Evolutionary conservation across 441 rosid genomes (phyloP).

Genomic region (Erysimum pusillum): DNA sequence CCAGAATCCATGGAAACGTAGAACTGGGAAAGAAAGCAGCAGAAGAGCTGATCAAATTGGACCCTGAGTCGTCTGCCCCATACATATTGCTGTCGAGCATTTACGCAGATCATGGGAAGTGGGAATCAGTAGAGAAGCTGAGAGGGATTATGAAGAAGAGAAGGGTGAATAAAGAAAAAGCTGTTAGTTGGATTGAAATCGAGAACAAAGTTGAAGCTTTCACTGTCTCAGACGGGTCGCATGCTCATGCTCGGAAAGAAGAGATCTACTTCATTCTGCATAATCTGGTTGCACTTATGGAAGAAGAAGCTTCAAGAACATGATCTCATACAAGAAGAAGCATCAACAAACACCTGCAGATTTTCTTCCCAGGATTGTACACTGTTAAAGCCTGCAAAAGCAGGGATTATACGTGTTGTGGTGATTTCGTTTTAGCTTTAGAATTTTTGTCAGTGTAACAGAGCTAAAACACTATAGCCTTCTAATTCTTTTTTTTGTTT

Average conservation of each 20-base stretch:
- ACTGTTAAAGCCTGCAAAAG: conserved; percentile 46
- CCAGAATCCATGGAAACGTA: conserved; percentile 55
- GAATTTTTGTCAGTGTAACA: conserved; percentile 41
- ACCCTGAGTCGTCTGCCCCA: conserved; percentile 57
- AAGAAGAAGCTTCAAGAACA: conserved; percentile 53
- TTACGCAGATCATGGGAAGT: conserved; percentile 56
- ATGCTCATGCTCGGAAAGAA: conserved; percentile 55
- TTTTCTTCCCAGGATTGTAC: conserved; percentile 33
- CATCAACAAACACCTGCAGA: conserved; percentile 28
- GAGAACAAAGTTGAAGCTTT: conserved; percentile 58
- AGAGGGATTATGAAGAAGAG: conserved; percentile 58
- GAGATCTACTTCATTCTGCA: conserved; percentile 55
- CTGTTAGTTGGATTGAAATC: conserved; percentile 62
- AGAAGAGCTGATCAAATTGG: conserved; percentile 55
- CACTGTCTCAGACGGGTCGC: conserved; percentile 54
- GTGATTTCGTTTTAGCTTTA: conserved; percentile 40
- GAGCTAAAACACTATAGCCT: conserved; percentile 37
- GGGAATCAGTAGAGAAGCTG: conserved; percentile 59
- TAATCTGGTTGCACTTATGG: conserved; percentile 56
- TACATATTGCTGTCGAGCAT: conserved; percentile 59
- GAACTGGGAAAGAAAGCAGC: conserved; percentile 61
- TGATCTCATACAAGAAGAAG: conserved; percentile 34
- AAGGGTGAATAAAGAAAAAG: conserved; percentile 55
- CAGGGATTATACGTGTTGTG: conserved; percentile 37
- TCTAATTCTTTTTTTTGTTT: conserved; percentile 19